Evolutionary conservation across 257 asterid species (phyloP).

Genomic region (Solanum dulcamara): DNA sequence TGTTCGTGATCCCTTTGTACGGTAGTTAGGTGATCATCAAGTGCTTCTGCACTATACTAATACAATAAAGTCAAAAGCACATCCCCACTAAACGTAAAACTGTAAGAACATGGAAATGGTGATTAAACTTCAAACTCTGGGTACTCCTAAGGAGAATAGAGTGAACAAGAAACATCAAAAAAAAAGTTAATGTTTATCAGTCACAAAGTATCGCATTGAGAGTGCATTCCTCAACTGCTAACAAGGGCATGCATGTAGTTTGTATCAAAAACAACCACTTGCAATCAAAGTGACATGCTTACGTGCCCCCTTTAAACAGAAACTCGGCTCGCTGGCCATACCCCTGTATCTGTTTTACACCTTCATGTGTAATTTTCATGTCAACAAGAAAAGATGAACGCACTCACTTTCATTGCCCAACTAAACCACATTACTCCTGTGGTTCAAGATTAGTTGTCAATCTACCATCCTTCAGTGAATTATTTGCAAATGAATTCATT

Average conservation of each 20-base stretch:
- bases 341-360: neutral
- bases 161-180: neutral
- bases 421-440: neutral
- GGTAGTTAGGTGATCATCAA: conserved; percentile 78
- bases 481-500: neutral
- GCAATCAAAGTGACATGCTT: neutral
- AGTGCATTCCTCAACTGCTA: neutral
- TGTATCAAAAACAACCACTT: neutral
- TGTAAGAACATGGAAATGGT: neutral
- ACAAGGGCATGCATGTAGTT: neutral
- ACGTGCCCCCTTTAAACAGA: neutral
- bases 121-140: neutral
- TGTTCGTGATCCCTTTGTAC: conserved; percentile 90
- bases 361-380: neutral
- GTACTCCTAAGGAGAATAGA: neutral
- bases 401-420: neutral
- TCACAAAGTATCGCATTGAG: neutral
- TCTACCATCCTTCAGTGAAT: neutral
- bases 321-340: neutral
- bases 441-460: neutral
- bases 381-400: neutral
- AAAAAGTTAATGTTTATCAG: neutral
- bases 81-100: conserved; percentile 1
- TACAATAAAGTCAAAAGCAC: conserved; percentile 12
- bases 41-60: conserved; percentile 70